Evolutionary conservation across 768 basidiomycete genomes (phyloP).

Genomic region (Ramaria sp.): DNA sequence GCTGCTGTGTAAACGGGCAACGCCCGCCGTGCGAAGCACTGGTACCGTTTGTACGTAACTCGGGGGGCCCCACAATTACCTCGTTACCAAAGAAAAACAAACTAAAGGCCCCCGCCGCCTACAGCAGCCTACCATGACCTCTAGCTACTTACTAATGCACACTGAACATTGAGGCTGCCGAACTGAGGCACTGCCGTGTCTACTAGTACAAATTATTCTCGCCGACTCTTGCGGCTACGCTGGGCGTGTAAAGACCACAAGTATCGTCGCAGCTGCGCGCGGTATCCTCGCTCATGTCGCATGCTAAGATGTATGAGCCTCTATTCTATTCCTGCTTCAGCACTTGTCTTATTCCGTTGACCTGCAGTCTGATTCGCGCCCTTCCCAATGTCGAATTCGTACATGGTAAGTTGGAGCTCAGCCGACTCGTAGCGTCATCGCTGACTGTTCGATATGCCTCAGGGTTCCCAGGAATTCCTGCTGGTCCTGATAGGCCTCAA

Average conservation of each 20-base stretch:
- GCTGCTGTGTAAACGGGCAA: no score
- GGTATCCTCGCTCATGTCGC: constrained; percentile 24
- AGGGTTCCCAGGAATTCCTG: constrained; percentile 86
- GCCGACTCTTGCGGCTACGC: not conserved
- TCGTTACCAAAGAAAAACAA: no score
- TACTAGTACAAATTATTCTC: no score
- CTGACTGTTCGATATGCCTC: constrained; percentile 15
- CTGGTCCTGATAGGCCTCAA: constrained; percentile 67
- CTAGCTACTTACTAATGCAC: no score
- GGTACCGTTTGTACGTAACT: no score
- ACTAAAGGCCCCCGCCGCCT: no score
- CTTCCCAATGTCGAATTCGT: constrained; percentile 88
- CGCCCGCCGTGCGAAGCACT: no score
- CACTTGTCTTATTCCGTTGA: not conserved
- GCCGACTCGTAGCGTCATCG: not conserved
- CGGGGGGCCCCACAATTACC: no score
- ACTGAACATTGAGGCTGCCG: not conserved
- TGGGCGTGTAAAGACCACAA: not conserved
- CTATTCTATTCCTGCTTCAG: not conserved
- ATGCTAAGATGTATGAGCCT: constrained; percentile 33
- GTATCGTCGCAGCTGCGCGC: not conserved
- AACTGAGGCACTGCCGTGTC: not conserved
- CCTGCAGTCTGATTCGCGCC: constrained; percentile 61
- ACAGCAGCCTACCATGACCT: no score
- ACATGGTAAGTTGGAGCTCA: constrained; percentile 39